These are phyloP conservation scores for Eremomyces bilateralis DNA, from an alignment of 495 filamentous ascomycete genomes.

Conservation along the genomic window DNA sequence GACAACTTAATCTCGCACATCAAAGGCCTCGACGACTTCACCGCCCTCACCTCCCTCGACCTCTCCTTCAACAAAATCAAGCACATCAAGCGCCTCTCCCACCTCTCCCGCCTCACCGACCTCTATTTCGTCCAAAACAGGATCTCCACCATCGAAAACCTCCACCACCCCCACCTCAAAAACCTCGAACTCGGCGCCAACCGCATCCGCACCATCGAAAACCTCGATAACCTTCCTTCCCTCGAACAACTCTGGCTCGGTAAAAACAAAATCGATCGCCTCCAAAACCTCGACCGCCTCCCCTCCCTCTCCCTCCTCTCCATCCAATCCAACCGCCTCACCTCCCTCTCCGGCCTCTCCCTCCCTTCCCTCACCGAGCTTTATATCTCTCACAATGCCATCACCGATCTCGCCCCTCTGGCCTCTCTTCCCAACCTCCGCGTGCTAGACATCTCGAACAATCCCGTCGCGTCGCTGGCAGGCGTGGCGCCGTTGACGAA, in stretches of 20 bases:
- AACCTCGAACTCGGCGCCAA: conserved; percentile 88
- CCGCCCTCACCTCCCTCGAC: conserved; percentile 57
- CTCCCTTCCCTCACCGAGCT: conserved; percentile 78
- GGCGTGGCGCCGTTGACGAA: conserved; percentile 45
- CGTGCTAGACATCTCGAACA: conserved; percentile 78
- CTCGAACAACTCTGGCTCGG: conserved; percentile 88
- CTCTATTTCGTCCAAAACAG: conserved; percentile 93
- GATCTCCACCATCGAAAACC: conserved; percentile 64
- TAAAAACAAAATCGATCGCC: conserved; percentile 71
- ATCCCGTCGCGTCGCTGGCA: conserved; percentile 53
- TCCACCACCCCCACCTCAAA: conserved; percentile 50
- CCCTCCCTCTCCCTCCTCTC: conserved; percentile 70
- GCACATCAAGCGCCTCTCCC: conserved; percentile 77
- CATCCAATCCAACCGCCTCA: conserved; percentile 93
- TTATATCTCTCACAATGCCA: conserved; percentile 93
- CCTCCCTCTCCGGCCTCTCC: conserved; percentile 49
- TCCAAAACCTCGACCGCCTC: conserved; percentile 41
- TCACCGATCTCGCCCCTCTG: conserved; percentile 56
- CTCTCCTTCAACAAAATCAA: conserved; percentile 98
- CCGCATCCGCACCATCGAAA: conserved; percentile 65
- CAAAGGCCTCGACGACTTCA: conserved; percentile 57
- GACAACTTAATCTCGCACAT: conserved; percentile 90
- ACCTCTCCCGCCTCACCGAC: conserved; percentile 59
- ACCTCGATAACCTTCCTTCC: conserved; percentile 50
- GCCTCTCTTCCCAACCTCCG: conserved; percentile 44